phyloP scores from a whole-genome alignment of 2,329 filamentous ascomycete genomes.

The Pestalotiopsis sp. region DNA sequence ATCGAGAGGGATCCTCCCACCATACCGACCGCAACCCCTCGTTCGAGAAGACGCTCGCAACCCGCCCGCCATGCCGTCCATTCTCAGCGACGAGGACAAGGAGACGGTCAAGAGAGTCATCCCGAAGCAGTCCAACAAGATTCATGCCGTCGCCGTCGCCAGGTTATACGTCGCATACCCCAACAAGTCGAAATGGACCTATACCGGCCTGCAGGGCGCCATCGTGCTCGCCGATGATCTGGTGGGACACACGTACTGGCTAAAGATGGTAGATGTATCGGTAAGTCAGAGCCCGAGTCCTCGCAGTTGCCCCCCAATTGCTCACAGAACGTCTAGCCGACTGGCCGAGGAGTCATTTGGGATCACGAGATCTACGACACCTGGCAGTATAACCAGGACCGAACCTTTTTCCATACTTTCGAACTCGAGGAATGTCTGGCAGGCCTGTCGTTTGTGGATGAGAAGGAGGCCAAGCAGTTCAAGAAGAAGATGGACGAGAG shows the following conservation, averaged over 20 bases:
- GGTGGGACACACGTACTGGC: slow-evolving; percentile 94
- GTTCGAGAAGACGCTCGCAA: slow-evolving; percentile 19
- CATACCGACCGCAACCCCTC: not conserved
- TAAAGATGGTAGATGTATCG: slow-evolving; percentile 96
- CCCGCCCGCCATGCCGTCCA: slow-evolving; percentile 55
- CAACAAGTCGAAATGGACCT: slow-evolving; percentile 84
- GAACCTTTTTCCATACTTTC: slow-evolving; percentile 97
- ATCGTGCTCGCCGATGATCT: slow-evolving; percentile 90
- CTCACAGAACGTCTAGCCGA: slow-evolving; percentile 52
- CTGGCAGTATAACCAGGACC: slow-evolving; percentile 94
- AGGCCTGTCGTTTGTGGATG: slow-evolving; percentile 89
- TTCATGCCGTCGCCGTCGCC: slow-evolving; percentile 91
- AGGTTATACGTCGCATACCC: slow-evolving; percentile 93
- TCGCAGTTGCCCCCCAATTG: not conserved
- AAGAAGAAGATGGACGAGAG: slow-evolving; percentile 96
- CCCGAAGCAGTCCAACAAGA: slow-evolving; percentile 94
- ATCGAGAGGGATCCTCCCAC: slow-evolving; percentile 9
- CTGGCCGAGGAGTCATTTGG: slow-evolving; percentile 86
- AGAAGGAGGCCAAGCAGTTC: slow-evolving; percentile 97
- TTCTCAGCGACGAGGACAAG: slow-evolving; percentile 92
- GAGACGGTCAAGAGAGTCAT: slow-evolving; percentile 94
- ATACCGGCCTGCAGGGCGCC: slow-evolving; percentile 90
- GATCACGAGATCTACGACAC: slow-evolving; percentile 97
- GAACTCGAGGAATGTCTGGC: slow-evolving; percentile 92
- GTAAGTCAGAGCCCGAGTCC: slow-evolving; percentile 52